Conservation (phyloP, 2,329 filamentous ascomycete species). For the Onygenales sp. region DNA sequence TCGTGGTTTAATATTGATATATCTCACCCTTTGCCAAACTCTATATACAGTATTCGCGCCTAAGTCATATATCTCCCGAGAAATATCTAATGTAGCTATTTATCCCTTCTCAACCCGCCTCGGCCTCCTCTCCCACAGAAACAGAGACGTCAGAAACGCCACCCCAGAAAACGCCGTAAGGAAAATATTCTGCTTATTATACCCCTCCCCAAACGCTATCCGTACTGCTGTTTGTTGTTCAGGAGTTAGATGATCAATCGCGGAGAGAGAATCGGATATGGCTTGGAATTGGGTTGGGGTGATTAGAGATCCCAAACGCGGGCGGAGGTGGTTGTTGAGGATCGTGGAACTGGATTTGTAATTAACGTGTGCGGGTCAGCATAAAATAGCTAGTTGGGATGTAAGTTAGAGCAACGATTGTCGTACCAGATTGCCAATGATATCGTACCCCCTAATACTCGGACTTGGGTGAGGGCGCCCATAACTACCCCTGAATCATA, state of each 20-base stretch:
- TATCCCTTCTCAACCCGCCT: background rate
- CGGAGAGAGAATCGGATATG: background rate
- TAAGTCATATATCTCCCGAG: background rate
- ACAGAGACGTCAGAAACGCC: background rate
- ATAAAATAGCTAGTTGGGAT: too few species aligned
- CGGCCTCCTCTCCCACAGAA: background rate
- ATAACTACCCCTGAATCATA: slow-evolving; percentile 22
- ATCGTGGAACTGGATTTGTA: background rate
- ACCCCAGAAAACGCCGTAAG: background rate
- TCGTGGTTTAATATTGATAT: too few species aligned
- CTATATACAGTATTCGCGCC: too few species aligned
- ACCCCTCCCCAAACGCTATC: background rate
- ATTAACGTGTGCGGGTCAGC: too few species aligned
- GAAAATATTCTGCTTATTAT: background rate
- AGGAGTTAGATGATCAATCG: background rate
- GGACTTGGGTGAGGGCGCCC: slow-evolving; percentile 30
- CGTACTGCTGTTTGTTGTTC: background rate
- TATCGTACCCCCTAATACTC: slow-evolving; percentile 29
- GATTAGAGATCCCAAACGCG: background rate
- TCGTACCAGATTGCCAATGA: slow-evolving; percentile 24
- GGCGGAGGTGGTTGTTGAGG: background rate
- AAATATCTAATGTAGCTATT: too few species aligned
- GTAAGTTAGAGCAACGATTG: background rate
- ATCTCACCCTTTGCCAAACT: too few species aligned
- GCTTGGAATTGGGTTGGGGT: background rate